These are phyloP conservation scores for Diaporthe aspalathi DNA, from an alignment of 2,329 filamentous ascomycete species.

Conservation along the genomic window DNA sequence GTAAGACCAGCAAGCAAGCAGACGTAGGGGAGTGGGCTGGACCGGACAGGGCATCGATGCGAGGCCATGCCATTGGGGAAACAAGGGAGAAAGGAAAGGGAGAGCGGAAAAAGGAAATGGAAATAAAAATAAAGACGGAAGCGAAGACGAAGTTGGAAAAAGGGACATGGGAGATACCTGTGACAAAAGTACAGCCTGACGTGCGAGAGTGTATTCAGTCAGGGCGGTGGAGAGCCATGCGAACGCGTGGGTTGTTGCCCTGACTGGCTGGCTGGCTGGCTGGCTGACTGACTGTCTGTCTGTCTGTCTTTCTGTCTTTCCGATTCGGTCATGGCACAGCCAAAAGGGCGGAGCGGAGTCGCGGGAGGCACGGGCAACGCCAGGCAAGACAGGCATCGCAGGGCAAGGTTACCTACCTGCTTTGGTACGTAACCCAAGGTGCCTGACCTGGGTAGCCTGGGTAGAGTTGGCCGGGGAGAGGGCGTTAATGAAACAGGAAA, in stretches of 20 bases:
- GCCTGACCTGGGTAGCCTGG: too few species aligned
- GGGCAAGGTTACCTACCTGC: too few species aligned
- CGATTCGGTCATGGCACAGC: not conserved
- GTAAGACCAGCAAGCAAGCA: not conserved
- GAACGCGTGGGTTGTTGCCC: not conserved
- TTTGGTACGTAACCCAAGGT: too few species aligned
- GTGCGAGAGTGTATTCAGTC: constrained; percentile 19
- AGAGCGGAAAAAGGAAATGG: not conserved
- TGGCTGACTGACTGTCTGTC: too few species aligned
- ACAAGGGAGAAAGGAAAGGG: too few species aligned
- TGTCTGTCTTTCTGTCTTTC: too few species aligned
- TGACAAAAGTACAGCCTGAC: constrained; percentile 1
- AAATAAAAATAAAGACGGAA: not conserved
- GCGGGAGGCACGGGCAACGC: too few species aligned
- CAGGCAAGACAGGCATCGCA: too few species aligned
- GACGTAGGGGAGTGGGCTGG: not conserved
- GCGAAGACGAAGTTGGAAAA: too few species aligned
- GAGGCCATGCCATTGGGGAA: not conserved
- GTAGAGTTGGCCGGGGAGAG: too few species aligned
- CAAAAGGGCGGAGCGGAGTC: constrained; percentile 19
- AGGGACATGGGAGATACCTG: constrained; percentile 34
- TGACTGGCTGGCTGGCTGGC: not conserved
- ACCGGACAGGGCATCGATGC: constrained; percentile 8
- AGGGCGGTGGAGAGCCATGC: not conserved
- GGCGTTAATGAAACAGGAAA: too few species aligned